Evolutionary conservation across 352 stramenopile species (phyloP).

Genomic region (Phytophthora citrophthora): DNA sequence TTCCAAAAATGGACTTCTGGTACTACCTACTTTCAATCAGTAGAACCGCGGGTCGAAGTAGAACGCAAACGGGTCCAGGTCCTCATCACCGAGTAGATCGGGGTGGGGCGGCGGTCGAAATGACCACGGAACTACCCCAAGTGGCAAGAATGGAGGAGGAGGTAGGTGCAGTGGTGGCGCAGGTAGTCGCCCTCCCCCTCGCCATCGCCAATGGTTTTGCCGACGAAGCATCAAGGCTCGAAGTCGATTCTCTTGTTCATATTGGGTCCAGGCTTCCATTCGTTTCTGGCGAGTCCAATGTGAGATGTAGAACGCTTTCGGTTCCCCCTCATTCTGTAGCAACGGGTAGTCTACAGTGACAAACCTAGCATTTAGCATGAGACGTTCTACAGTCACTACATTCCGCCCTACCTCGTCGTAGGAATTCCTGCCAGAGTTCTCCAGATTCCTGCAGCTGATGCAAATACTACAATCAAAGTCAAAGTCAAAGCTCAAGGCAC

Average conservation of each 20-base stretch:
- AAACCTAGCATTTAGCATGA: neutral
- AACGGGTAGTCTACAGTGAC: slow-evolving; percentile 28
- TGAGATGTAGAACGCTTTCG: slow-evolving; percentile 31
- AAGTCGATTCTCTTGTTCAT: slow-evolving; percentile 9
- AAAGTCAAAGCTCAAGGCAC: neutral
- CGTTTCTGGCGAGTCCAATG: slow-evolving; percentile 20
- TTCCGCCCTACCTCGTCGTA: slow-evolving; percentile 32
- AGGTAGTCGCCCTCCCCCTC: slow-evolving; percentile 8
- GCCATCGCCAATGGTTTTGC: slow-evolving; percentile 22
- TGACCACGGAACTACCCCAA: slow-evolving; percentile 14
- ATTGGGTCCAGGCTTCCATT: slow-evolving; percentile 22
- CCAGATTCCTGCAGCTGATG: slow-evolving; percentile 25
- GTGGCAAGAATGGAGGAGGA: slow-evolving; percentile 28
- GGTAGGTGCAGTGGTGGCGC: slow-evolving; percentile 16
- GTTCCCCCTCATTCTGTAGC: neutral
- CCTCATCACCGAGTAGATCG: slow-evolving; percentile 19
- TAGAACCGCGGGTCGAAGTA: slow-evolving; percentile 3
- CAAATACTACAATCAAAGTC: slow-evolving; percentile 34
- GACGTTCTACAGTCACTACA: neutral
- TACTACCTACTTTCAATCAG: too few relatives aligned
- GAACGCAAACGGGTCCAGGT: slow-evolving; percentile 26
- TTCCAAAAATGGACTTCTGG: slow-evolving; percentile 16
- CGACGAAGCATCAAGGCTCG: slow-evolving; percentile 7
- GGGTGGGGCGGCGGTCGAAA: slow-evolving; percentile 13
- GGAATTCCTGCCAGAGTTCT: slow-evolving; percentile 39